phyloP scores from a whole-genome alignment of 2,329 filamentous ascomycete genomes.

The Bertia moriformis region DNA sequence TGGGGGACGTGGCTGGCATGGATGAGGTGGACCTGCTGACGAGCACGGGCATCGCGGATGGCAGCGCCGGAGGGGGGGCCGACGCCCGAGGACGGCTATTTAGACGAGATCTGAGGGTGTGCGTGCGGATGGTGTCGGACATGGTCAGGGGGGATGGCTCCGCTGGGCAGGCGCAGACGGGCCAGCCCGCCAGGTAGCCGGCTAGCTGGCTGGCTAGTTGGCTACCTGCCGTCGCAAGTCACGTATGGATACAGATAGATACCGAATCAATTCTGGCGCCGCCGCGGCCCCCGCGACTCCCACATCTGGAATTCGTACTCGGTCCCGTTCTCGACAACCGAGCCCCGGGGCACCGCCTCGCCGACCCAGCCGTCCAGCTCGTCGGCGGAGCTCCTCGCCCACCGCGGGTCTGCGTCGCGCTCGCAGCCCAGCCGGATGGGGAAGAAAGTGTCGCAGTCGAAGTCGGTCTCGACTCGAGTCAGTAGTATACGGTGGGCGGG shows the following conservation, averaged over 20 bases:
- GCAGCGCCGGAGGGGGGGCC: no score
- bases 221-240: no score
- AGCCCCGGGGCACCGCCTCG: conserved; percentile 39
- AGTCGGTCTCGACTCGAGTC: conserved; percentile 54
- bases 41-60: no score
- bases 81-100: no score
- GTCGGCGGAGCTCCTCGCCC: conserved; percentile 21
- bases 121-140: no score
- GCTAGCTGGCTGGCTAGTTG: no score
- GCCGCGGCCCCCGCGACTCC: conserved; percentile 36
- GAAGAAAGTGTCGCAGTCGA: conserved; percentile 66
- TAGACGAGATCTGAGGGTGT: no score
- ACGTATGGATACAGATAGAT: no score
- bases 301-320: conserved; percentile 63
- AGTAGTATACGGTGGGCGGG: conserved; percentile 47
- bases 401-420: conserved; percentile 8
- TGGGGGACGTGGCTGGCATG: conserved; percentile 32
- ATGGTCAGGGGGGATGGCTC: no score
- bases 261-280: no score
- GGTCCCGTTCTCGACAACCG: conserved; percentile 47
- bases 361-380: conserved; percentile 51
- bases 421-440: conserved; percentile 35
- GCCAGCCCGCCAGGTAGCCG: no score
- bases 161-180: no score
- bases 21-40: conserved; percentile 24